These are phyloP conservation scores for Musa troglodytarum DNA, from an alignment of 176 grass and related monocot species.

Conservation along the genomic window DNA sequence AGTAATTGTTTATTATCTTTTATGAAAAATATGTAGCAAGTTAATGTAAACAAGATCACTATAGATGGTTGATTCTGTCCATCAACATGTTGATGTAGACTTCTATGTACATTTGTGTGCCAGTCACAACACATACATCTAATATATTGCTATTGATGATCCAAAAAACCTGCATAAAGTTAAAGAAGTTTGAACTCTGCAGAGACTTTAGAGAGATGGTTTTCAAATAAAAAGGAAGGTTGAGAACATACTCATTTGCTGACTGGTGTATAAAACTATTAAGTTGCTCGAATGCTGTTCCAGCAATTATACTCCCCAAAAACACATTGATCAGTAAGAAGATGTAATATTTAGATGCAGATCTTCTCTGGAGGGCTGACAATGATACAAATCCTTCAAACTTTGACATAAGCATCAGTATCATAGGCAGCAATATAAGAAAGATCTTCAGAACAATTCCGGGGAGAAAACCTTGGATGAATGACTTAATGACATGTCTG, in stretches of 20 bases:
- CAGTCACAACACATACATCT: too few relatives aligned
- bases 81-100: too few relatives aligned
- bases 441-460: constrained; percentile 98
- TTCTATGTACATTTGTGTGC: too few relatives aligned
- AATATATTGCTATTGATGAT: background rate
- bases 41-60: too few relatives aligned
- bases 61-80: too few relatives aligned
- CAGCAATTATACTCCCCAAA: constrained; percentile 59
- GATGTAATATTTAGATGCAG: constrained; percentile 81
- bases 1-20: too few relatives aligned
- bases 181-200: background rate
- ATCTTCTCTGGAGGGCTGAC: constrained; percentile 79
- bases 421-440: constrained; percentile 84
- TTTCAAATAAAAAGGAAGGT: background rate
- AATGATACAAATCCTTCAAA: constrained; percentile 75
- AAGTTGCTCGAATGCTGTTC: constrained; percentile 86
- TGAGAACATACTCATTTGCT: constrained; percentile 67
- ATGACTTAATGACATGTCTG: constrained; percentile 62
- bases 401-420: constrained; percentile 99
- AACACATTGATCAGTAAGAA: constrained; percentile 94
- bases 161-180: background rate
- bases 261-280: constrained; percentile 63
- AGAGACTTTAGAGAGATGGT: background rate
- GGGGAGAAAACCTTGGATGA: constrained; percentile 97
- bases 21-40: too few relatives aligned